These are phyloP conservation scores for Miamiensis avidus DNA, from an alignment of 169 alveolate genomes.

Conservation along the genomic window DNA sequence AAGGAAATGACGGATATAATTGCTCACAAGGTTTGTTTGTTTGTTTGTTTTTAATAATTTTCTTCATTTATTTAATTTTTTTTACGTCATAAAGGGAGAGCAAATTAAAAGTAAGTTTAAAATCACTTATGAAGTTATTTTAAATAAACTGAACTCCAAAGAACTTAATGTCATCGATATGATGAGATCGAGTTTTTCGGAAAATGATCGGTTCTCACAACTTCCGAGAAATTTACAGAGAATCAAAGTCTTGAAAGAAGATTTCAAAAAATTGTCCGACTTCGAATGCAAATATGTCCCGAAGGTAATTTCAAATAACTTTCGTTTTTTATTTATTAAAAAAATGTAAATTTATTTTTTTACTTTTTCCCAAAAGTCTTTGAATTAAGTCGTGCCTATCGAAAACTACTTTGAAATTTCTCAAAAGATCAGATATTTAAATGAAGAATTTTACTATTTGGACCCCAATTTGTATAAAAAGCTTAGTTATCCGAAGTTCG, in stretches of 20 bases:
- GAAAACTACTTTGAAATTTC: background rate
- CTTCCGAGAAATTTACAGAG: constrained; percentile 20
- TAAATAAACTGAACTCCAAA: constrained; percentile 44
- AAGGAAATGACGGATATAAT: constrained; percentile 87
- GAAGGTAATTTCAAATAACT: constrained; percentile 6
- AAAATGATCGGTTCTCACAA: constrained; percentile 34
- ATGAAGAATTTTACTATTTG: constrained; percentile 5
- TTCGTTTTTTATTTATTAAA: background rate
- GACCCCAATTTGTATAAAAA: constrained; percentile 1
- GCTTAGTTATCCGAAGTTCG: background rate
- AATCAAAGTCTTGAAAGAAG: constrained; percentile 19
- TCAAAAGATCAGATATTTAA: background rate
- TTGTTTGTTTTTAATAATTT: background rate
- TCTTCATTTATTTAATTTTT: background rate
- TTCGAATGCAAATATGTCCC: constrained; percentile 15
- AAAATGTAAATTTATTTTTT: too few relatives aligned
- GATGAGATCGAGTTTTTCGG: constrained; percentile 38
- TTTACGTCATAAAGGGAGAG: constrained; percentile 60
- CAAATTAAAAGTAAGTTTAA: constrained; percentile 91
- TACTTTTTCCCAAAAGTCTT: background rate
- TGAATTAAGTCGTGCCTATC: background rate
- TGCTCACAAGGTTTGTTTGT: constrained; percentile 45
- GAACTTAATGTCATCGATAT: constrained; percentile 40
- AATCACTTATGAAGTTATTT: constrained; percentile 82
- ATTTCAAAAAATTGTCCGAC: background rate